Conservation (phyloP, 495 filamentous ascomycete genomes). For the Penicillium simplicissimum region DNA sequence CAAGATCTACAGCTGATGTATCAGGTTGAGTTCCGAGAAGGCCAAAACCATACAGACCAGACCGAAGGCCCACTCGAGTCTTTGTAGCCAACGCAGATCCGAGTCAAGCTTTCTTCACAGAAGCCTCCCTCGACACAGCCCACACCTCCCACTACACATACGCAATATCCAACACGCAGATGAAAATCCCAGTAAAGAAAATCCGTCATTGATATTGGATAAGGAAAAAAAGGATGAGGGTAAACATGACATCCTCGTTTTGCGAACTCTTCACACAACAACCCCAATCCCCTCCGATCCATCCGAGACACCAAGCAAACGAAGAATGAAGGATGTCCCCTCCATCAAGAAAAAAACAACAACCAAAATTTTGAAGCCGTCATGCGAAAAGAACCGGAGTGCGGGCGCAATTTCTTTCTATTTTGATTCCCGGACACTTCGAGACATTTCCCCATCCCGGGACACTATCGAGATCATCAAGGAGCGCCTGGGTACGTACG, state of each 20-base stretch:
- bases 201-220: conserved; percentile 44
- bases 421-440: conserved; percentile 19
- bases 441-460: conserved; percentile 23
- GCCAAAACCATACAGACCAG: background rate
- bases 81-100: background rate
- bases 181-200: conserved; percentile 26
- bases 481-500: conserved; percentile 27
- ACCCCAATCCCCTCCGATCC: conserved; percentile 28
- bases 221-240: conserved; percentile 34
- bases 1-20: background rate
- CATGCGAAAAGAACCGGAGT: conserved; percentile 23
- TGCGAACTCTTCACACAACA: conserved; percentile 32
- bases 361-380: conserved; percentile 26
- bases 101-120: too few relatives aligned
- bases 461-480: conserved; percentile 22
- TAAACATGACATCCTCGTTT: conserved; percentile 34
- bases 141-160: background rate
- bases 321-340: conserved; percentile 13
- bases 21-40: background rate
- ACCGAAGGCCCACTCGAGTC: background rate
- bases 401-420: conserved; percentile 12
- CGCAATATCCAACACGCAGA: background rate
- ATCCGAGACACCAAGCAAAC: conserved; percentile 23
- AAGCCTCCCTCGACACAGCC: background rate
- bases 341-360: conserved; percentile 19